phyloP scores from a whole-genome alignment of 2,329 filamentous ascomycete genomes.

The Westerdykella sp. region DNA sequence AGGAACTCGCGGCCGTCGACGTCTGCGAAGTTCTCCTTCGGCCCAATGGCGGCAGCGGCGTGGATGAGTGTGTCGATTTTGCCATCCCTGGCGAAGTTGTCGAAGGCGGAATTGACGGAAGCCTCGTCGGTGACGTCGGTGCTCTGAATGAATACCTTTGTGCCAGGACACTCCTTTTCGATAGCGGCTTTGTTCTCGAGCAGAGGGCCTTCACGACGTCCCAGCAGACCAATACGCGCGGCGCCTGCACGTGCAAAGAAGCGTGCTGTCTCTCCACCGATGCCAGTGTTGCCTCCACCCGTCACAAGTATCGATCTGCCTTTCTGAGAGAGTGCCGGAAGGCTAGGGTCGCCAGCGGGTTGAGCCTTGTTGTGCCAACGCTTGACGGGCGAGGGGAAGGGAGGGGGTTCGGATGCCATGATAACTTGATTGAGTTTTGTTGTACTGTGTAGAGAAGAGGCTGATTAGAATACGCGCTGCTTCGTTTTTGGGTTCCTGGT shows the following conservation, averaged over 20 bases:
- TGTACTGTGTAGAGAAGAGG: no score
- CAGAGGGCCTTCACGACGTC: slow-evolving; percentile 33
- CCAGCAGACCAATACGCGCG: slow-evolving; percentile 40
- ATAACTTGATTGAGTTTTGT: no score
- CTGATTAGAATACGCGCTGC: no score
- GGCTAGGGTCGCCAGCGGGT: slow-evolving; percentile 26
- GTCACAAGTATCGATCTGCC: slow-evolving; percentile 32
- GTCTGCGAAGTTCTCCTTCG: slow-evolving; percentile 2
- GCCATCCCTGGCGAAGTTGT: slow-evolving; percentile 3
- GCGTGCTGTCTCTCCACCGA: slow-evolving; percentile 40
- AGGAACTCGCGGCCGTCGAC: slow-evolving; percentile 8
- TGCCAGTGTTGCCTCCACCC: slow-evolving; percentile 42
- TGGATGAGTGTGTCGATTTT: slow-evolving; percentile 18
- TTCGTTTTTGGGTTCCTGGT: no score
- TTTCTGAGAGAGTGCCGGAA: slow-evolving; percentile 17
- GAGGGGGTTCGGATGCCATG: no score
- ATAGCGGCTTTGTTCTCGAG: slow-evolving; percentile 34
- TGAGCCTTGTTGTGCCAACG: slow-evolving; percentile 15
- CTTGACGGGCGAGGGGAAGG: slow-evolving; percentile 24
- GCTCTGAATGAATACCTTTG: slow-evolving; percentile 8
- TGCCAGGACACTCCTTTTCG: slow-evolving; percentile 8
- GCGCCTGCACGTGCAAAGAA: slow-evolving; percentile 44
- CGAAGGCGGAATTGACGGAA: slow-evolving; percentile 16
- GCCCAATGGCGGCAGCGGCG: slow-evolving; percentile 15
- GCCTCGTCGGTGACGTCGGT: slow-evolving; percentile 14